Base-by-base conservation (phyloP, 257 asterid species). In the Knoxia roxburghii region DNA sequence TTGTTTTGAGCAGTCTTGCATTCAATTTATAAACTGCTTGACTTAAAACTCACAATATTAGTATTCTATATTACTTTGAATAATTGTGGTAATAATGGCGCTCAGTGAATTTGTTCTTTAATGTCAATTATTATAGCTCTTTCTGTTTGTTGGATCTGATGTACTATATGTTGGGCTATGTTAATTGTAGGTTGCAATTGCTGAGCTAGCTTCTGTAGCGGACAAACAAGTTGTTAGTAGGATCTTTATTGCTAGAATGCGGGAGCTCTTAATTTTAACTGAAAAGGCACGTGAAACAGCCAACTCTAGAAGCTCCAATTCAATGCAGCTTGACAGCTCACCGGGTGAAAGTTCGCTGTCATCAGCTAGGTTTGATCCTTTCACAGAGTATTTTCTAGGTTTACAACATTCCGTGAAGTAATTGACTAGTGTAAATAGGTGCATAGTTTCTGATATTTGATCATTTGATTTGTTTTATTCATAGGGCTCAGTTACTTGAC, bases 401-500 rank as follows among this genome's bases (percentile, higher is more conserved):
- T 67, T 72, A 60, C 39, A 41, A 7, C 10, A 30, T 32, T 11
- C 57, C n/a, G 7, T 23, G 32, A 17, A 45, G 14, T 13, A 24
- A 32, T 15, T 45, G 18, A 53, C 59, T 54, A 55, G 17, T 49
- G 40, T 55, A 41, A 14, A n/a, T 49, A 23, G 20, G 24, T 59
- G 48, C 65, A n/a, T n/a, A n/a, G n/a, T 45, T 60, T 65, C 29
- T 54, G 58, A 68, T 53, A 50, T 14, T 48, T 68, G 26, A 29
- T 20, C 46, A 15, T 72, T 58, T 45, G 40, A 37, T 74, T 55
- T 71, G 58, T 63, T 75, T 55, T 15, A 53, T 75, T 64, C 78
- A 48, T 81, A 94, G 99, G 87, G 91, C 92, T 23, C 89, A 83
- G 65, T 76, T 94, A 62, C 79, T 85, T 76, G 99, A 88, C 80